A percentile compares a stretch with the other conserved stretches of the same genome.
Conservation (phyloP, 805 yeast species). For the Saccharomyces kudriavzevii region DNA sequence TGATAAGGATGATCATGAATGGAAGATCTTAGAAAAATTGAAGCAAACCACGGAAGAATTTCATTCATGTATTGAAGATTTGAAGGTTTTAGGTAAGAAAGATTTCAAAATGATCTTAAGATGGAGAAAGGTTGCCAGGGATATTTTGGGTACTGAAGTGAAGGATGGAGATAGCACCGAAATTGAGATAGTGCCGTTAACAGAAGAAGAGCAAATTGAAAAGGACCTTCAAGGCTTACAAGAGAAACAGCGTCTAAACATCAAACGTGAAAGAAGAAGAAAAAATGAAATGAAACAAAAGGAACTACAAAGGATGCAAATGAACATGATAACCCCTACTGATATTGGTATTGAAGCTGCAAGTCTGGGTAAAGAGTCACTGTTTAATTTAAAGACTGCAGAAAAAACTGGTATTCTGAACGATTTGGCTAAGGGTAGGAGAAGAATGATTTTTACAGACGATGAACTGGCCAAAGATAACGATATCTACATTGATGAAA, state of each 20-base stretch:
- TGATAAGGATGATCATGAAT: slow-evolving; percentile 55
- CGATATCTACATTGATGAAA: slow-evolving; percentile 49
- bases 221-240: slow-evolving; percentile 70
- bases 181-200: slow-evolving; percentile 61
- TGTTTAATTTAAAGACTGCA: slow-evolving; percentile 79
- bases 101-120: slow-evolving; percentile 79
- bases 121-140: slow-evolving; percentile 86
- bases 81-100: slow-evolving; percentile 87
- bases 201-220: slow-evolving; percentile 85
- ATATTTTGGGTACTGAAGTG: slow-evolving; percentile 56
- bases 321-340: slow-evolving; percentile 89
- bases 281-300: slow-evolving; percentile 78
- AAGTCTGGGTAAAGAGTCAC: slow-evolving; percentile 62
- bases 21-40: slow-evolving; percentile 63
- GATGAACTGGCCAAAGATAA: slow-evolving; percentile 48
- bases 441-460: slow-evolving; percentile 47
- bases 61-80: slow-evolving; percentile 76
- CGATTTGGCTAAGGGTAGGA: slow-evolving; percentile 69
- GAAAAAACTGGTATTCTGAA: slow-evolving; percentile 77
- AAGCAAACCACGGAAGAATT: slow-evolving; percentile 75
- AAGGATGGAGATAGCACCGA: slow-evolving; percentile 40
- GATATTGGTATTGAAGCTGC: slow-evolving; percentile 94
- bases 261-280: slow-evolving; percentile 74
- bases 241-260: slow-evolving; percentile 59
- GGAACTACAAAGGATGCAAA: slow-evolving; percentile 84